These are phyloP conservation scores for Inga laurina DNA, from an alignment of 306 rosid species.

Conservation along the genomic window DNA sequence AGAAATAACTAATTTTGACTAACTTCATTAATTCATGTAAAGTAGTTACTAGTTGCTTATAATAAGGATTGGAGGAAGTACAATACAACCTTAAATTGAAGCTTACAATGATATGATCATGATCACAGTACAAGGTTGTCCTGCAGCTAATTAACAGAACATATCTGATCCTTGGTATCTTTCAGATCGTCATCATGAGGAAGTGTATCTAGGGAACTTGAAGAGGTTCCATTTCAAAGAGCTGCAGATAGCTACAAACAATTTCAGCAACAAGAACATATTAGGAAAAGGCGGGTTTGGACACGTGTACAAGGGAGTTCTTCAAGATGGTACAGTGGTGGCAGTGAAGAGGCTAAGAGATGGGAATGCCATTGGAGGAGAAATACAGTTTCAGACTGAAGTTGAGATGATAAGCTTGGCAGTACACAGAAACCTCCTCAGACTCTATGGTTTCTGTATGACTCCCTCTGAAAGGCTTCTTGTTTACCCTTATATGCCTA, in stretches of 20 bases:
- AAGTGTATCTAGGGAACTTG: slow-evolving; percentile 57
- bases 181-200: slow-evolving; percentile 41
- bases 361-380: slow-evolving; percentile 57
- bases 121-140: neutral
- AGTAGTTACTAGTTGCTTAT: too few species aligned
- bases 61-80: too few species aligned
- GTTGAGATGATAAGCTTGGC: slow-evolving; percentile 59
- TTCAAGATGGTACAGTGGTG: slow-evolving; percentile 44
- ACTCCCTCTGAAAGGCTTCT: slow-evolving; percentile 51
- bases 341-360: slow-evolving; percentile 59
- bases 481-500: slow-evolving; percentile 56
- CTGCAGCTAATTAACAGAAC: neutral
- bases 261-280: slow-evolving; percentile 55
- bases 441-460: slow-evolving; percentile 54
- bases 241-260: slow-evolving; percentile 46
- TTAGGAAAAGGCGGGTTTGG: slow-evolving; percentile 58
- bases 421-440: slow-evolving; percentile 54
- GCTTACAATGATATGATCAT: neutral
- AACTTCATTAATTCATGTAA: too few species aligned
- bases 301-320: slow-evolving; percentile 54
- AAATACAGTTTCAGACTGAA: slow-evolving; percentile 55
- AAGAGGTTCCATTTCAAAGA: slow-evolving; percentile 55
- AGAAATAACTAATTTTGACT: too few species aligned
- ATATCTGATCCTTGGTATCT: neutral
- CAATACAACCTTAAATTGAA: slow-evolving; percentile 9